These are phyloP conservation scores for Leccinum fibrillosum DNA, from an alignment of 768 basidiomycete genomes.

Conservation along the genomic window DNA sequence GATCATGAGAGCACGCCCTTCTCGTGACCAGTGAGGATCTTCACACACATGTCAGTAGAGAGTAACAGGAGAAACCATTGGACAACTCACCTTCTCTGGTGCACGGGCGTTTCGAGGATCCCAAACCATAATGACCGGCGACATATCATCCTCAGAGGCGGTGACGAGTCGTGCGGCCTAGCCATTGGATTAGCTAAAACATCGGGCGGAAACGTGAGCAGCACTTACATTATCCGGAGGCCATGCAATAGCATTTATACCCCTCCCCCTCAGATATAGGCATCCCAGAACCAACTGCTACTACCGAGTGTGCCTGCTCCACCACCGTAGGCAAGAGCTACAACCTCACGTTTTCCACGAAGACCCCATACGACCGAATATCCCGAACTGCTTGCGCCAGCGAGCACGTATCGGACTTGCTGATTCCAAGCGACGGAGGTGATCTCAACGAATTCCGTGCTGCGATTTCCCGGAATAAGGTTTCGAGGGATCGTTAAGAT, in stretches of 20 bases:
- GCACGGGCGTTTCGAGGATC: constrained; percentile 95
- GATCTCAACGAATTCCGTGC: constrained; percentile 89
- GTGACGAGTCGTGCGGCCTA: constrained; percentile 95
- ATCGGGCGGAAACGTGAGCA: constrained; percentile 7
- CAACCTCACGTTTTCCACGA: constrained; percentile 89
- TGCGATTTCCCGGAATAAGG: constrained; percentile 85
- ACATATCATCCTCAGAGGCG: constrained; percentile 93
- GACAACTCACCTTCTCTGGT: constrained; percentile 75
- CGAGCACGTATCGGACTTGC: constrained; percentile 90
- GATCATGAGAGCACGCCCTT: constrained; percentile 94
- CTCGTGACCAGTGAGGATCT: constrained; percentile 97
- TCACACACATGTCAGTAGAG: constrained; percentile 3
- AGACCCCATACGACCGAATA: constrained; percentile 98
- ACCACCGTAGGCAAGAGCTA: constrained; percentile 84
- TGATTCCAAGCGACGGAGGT: constrained; percentile 96
- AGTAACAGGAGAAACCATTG: neutral
- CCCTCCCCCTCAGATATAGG: constrained; percentile 81
- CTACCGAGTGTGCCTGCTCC: constrained; percentile 75
- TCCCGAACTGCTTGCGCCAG: constrained; percentile 89
- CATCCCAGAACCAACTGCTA: constrained; percentile 53
- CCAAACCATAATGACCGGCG: constrained; percentile 97
- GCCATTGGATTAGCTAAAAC: constrained; percentile 15
- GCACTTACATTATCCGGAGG: constrained; percentile 85
- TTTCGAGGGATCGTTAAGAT: constrained; percentile 86
- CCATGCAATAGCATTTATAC: constrained; percentile 98